Evolutionary conservation across 2,329 filamentous ascomycete genomes (phyloP).

Genomic region (Grosmannia clavigera): DNA sequence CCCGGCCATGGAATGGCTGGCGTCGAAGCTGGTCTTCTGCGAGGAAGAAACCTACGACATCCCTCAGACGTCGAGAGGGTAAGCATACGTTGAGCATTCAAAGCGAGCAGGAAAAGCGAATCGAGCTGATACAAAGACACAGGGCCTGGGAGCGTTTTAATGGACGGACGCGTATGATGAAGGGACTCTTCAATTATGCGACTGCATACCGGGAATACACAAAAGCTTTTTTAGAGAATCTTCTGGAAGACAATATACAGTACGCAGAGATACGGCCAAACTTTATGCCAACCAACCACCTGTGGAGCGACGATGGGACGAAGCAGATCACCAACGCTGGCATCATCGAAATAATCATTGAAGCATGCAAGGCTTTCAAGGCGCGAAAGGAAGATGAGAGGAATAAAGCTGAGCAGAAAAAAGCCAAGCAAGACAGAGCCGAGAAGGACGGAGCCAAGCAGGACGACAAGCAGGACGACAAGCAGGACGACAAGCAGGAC

Average conservation of each 20-base stretch:
- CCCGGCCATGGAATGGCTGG: slow-evolving; percentile 40
- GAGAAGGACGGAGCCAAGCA: no score
- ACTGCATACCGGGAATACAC: slow-evolving; percentile 51
- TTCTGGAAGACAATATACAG: slow-evolving; percentile 53
- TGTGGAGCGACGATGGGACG: slow-evolving; percentile 45
- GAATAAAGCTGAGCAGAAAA: slow-evolving; percentile 10
- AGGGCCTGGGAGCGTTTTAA: slow-evolving; percentile 54
- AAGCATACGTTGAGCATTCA: slow-evolving; percentile 14
- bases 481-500: slow-evolving; percentile 7
- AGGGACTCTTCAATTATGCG: slow-evolving; percentile 57
- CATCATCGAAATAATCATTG: slow-evolving; percentile 49
- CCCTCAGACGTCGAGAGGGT: slow-evolving; percentile 41
- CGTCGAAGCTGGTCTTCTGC: slow-evolving; percentile 48
- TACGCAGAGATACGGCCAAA: slow-evolving; percentile 62
- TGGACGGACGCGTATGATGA: slow-evolving; percentile 57
- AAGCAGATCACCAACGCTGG: slow-evolving; percentile 38
- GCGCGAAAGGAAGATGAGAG: background rate
- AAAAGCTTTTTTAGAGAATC: slow-evolving; percentile 43
- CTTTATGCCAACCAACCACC: slow-evolving; percentile 50
- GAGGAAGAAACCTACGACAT: slow-evolving; percentile 45
- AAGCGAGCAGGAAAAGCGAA: background rate
- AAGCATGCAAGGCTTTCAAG: slow-evolving; percentile 39
- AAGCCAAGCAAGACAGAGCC: background rate
- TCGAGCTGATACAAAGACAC: background rate
- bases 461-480: slow-evolving; percentile 5